Conservation (phyloP, 2,329 filamentous ascomycete species). For the Lachnellula willkommii region DNA sequence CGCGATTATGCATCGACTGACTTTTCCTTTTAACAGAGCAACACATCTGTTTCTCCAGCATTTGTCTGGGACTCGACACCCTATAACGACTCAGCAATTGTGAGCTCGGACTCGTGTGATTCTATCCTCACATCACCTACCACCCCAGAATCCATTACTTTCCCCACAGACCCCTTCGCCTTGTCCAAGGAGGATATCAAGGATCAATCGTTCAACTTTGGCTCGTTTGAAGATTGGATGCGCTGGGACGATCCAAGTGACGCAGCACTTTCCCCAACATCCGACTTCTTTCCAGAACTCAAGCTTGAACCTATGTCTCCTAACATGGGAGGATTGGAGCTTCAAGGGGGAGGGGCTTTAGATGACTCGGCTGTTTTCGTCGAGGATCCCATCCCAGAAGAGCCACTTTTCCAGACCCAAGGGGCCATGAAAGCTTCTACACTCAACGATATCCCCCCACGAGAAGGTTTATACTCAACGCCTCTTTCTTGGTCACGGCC, state of each 20-base stretch:
- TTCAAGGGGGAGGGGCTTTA: conserved; percentile 17
- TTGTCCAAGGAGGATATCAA: conserved; percentile 17
- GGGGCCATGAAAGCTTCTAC: conserved; percentile 9
- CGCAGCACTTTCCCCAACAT: conserved; percentile 24
- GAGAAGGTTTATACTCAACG: conserved; percentile 25
- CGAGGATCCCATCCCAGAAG: conserved; percentile 22
- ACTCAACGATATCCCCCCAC: conserved; percentile 5
- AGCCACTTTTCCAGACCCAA: conserved; percentile 26
- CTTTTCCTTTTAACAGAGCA: conserved; percentile 8
- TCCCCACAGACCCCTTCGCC: conserved; percentile 14
- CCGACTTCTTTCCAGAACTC: conserved; percentile 26
- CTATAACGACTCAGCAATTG: conserved; percentile 16
- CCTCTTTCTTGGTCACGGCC: conserved; percentile 26
- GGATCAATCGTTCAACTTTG: conserved; percentile 24
- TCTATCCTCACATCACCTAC: conserved; percentile 26
- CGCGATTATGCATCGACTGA: conserved; percentile 5
- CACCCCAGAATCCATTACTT: conserved; percentile 17
- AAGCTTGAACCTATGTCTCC: conserved; percentile 26
- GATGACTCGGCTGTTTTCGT: conserved; percentile 24
- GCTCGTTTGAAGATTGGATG: conserved; percentile 30
- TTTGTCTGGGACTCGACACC: conserved; percentile 19
- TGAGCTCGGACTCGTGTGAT: conserved; percentile 24
- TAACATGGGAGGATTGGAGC: conserved; percentile 20
- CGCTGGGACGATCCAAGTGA: conserved; percentile 29
- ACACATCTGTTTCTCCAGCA: conserved; percentile 11